A percentile compares a stretch with the other conserved stretches of the same genome.
Conservation (phyloP, 768 basidiomycete genomes). For the Leccinum uliginosum region DNA sequence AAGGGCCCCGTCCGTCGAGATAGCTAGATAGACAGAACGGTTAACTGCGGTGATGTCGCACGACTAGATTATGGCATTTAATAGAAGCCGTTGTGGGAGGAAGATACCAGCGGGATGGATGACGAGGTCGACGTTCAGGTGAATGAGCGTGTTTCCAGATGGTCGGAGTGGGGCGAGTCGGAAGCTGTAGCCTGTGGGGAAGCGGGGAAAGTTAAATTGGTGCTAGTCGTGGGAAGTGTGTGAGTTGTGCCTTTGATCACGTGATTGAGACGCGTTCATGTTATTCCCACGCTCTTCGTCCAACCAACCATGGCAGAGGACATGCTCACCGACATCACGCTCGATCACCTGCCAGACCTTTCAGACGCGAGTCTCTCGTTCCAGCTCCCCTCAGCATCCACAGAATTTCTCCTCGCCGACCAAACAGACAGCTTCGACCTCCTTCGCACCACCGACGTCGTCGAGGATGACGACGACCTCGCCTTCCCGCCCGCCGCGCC, state of each 20-base stretch:
- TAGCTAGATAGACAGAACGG: not conserved
- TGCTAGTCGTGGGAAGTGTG: not conserved
- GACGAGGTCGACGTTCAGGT: not conserved
- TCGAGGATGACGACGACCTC: slow-evolving; percentile 33
- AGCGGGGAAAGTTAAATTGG: slow-evolving; percentile 27
- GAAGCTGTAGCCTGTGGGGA: slow-evolving; percentile 17
- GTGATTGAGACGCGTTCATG: slow-evolving; percentile 26
- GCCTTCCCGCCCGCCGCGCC: slow-evolving; percentile 34
- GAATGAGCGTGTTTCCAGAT: slow-evolving; percentile 5
- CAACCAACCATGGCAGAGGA: slow-evolving; percentile 2
- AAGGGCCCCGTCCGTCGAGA: slow-evolving; percentile 7
- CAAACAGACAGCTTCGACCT: slow-evolving; percentile 37
- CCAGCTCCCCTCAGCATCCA: slow-evolving; percentile 41
- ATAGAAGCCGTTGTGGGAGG: slow-evolving; percentile 20
- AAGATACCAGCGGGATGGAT: slow-evolving; percentile 10
- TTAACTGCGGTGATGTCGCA: slow-evolving; percentile 17
- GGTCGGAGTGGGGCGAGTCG: slow-evolving; percentile 6
- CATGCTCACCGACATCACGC: slow-evolving; percentile 40
- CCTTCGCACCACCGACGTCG: slow-evolving; percentile 27
- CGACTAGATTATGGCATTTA: slow-evolving; percentile 13
- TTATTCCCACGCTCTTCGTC: slow-evolving; percentile 21
- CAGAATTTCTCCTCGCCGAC: slow-evolving; percentile 38
- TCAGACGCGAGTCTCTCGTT: slow-evolving; percentile 42
- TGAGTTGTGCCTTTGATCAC: slow-evolving; percentile 19
- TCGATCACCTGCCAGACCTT: slow-evolving; percentile 52